Evolutionary conservation across 2,329 filamentous ascomycete genomes (phyloP).

Genomic region (Lomentospora prolificans): DNA sequence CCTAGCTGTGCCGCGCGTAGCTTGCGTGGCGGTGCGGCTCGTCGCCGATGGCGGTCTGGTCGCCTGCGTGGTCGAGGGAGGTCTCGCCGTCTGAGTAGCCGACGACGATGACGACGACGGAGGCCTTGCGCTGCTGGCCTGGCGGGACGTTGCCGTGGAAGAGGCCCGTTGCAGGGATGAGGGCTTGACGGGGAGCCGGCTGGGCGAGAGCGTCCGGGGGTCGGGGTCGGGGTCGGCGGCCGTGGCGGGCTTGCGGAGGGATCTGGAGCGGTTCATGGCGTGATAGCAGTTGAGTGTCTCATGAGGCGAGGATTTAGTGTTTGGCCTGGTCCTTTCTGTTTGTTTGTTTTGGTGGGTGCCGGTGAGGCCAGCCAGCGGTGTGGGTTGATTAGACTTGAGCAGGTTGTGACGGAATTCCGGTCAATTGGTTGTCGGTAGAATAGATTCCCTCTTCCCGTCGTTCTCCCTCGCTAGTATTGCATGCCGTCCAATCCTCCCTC

Average conservation of each 20-base stretch:
- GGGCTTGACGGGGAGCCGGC: slow-evolving; percentile 39
- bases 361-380: no score
- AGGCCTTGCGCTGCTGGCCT: slow-evolving; percentile 8
- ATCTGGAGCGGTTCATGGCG: slow-evolving; percentile 35
- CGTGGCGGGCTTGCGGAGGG: slow-evolving; percentile 32
- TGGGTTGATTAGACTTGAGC: no score
- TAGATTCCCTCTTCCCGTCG: no score
- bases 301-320: slow-evolving; percentile 3
- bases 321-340: background rate
- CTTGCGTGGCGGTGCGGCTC: no score
- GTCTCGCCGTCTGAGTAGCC: background rate
- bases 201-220: slow-evolving; percentile 33
- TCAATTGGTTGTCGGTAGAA: no score
- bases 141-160: slow-evolving; percentile 6
- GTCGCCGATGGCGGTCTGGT: no score
- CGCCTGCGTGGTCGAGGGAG: no score
- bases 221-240: slow-evolving; percentile 15
- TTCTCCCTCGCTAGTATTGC: no score
- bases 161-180: slow-evolving; percentile 8
- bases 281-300: slow-evolving; percentile 26
- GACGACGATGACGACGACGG: background rate
- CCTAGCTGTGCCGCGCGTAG: background rate
- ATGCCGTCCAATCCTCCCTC: no score
- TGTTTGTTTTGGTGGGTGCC: background rate
- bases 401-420: no score